These are phyloP conservation scores for Tolypocladium tundrense DNA, from an alignment of 2,329 filamentous ascomycete species.

Conservation along the genomic window DNA sequence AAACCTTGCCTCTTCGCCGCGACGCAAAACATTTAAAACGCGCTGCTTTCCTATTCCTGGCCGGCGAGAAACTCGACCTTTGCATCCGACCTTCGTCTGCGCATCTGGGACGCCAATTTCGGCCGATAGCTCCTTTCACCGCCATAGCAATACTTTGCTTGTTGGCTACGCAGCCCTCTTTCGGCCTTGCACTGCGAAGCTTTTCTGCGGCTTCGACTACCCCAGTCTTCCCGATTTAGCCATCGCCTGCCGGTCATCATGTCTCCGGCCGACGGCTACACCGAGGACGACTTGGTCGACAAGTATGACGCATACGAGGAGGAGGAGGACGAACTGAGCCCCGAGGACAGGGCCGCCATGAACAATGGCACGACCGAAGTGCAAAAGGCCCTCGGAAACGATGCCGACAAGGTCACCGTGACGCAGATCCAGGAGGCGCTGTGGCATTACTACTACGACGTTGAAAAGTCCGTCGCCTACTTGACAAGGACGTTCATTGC, in stretches of 20 bases:
- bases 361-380: constrained; percentile 57
- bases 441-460: constrained; percentile 94
- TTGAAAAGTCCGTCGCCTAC: constrained; percentile 75
- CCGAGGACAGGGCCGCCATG: constrained; percentile 43
- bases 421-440: constrained; percentile 76
- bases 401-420: constrained; percentile 44
- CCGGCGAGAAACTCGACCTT: background rate
- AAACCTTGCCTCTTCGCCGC: background rate
- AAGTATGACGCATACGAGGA: constrained; percentile 38
- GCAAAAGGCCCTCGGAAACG: constrained; percentile 50
- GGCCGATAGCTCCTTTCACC: background rate
- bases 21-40: too few relatives aligned
- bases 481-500: constrained; percentile 55
- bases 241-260: constrained; percentile 5
- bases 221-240: too few relatives aligned
- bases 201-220: background rate
- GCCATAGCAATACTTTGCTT: background rate
- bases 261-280: constrained; percentile 27
- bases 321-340: constrained; percentile 34
- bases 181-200: background rate
- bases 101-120: background rate
- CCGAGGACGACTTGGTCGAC: constrained; percentile 36
- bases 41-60: background rate
- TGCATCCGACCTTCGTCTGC: background rate
- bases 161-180: background rate